Base-by-base conservation (phyloP, 495 filamentous ascomycete genomes). In the Talaromyces liani region DNA sequence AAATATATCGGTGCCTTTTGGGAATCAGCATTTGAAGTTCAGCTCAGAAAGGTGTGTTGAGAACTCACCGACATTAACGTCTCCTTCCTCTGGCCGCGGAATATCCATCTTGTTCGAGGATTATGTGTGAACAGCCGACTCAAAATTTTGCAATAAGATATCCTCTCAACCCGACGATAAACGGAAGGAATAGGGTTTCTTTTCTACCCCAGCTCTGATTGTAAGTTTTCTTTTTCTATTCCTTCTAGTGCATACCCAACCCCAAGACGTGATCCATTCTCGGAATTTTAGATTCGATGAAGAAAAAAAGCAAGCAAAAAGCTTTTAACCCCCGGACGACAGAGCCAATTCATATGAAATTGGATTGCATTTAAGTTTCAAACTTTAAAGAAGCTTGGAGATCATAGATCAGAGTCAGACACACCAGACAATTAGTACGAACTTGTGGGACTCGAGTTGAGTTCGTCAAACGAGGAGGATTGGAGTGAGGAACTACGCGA, bases 41-140 rank as follows among this genome's bases (percentile, higher is more conserved):
- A n/a, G 12, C 20, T 0, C 31, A 59, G 56, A 12, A 27, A 20
- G 10, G 3, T 34, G 16, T 20, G 12, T 33, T 29, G 3, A 9
- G 39, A 39, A 58, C 71, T 29, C 62, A 73, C 72, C 72, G 2
- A 72, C 71, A 58, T 75, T 65, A 27, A 73, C 54, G 63, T 75
- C 72, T 4, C 71, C 72, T 53, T 72, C 72, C 20, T 22, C 5
- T 14, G 72, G 72, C 24, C 56, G 63, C 5, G 72, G 72, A 60
- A 75, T 68, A 60, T 66, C 60, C 71, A 75, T 75, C 0, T 33
- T 68, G 61, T 49, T 20, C 5, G 18, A 18, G 39, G n/a, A 45
- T 0, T 56, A 56, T 56, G 5, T 56, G 4, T 56, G n/a, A 29
- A 20, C 12, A 6, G 16, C 18, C 8, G 22, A 54, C 20, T 5